A percentile compares a stretch with the other conserved stretches of the same genome.
Evolutionary conservation across 176 grass and related monocot genomes (phyloP).

Genomic region (Juncus effusus): DNA sequence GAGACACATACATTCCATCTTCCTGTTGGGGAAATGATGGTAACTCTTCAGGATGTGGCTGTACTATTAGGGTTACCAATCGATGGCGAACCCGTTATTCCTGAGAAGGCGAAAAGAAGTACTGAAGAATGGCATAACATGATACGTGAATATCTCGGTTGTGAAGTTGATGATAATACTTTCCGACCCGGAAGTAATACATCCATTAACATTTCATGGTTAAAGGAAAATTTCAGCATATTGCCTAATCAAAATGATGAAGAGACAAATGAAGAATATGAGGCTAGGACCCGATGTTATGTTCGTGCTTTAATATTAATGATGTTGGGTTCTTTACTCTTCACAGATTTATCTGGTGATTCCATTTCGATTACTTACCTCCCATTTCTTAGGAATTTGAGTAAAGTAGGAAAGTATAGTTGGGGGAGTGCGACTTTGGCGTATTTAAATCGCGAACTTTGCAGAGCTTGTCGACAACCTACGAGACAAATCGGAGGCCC

Average conservation of each 20-base stretch:
- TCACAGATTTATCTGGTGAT: conserved; percentile 20
- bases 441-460: conserved; percentile 18
- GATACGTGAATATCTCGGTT: conserved; percentile 15
- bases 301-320: conserved; percentile 24
- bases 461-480: conserved; percentile 12
- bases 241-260: background rate
- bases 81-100: background rate
- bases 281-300: background rate
- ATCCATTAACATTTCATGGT: conserved; percentile 11
- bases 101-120: background rate
- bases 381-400: conserved; percentile 15
- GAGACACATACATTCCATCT: conserved; percentile 20
- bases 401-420: conserved; percentile 12
- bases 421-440: conserved; percentile 6
- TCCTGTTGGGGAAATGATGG: conserved; percentile 18
- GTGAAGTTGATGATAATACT: conserved; percentile 5
- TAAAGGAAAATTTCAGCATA: conserved; percentile 11
- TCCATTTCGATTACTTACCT: conserved; percentile 19
- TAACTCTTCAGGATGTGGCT: conserved; percentile 21
- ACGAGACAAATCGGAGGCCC: conserved; percentile 12
- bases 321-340: conserved; percentile 15
- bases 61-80: conserved; percentile 16
- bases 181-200: conserved; percentile 9
- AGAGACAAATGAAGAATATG: background rate
- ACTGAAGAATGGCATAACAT: no score